Evolutionary conservation across 2,329 filamentous ascomycete species (phyloP), one percentile per base, ranked within the genome.

Genomic region (Parastagonospora nodorum): DNA sequence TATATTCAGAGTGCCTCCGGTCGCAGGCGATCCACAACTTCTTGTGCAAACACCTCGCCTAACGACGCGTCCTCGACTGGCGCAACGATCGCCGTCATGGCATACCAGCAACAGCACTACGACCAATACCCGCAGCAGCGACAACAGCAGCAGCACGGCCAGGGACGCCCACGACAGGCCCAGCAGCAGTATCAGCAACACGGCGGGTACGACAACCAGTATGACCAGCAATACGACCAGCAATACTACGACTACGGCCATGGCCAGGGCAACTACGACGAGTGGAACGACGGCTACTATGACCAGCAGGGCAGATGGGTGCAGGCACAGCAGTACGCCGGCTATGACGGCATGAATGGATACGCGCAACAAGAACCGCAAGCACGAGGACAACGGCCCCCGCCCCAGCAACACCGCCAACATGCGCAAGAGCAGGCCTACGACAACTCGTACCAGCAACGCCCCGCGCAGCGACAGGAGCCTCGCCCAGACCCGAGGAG

Each of bases 71-170:
- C 43, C 33, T 53, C 56, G 51, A 56, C 19, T 24, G 19, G 19
- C 19, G 19, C 19, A 24, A 24, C 19, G 54, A 57, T 52, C 43
- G 51, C 57, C 60, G 53, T 51, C 50, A 76, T 76, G 74, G 74
- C 74, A 19, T 74, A 76, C 60, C 72, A 74, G 55, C 71, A 75
- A 55, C 71, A 75, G 55, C 69, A 69, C 44, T 61, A 72, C 56
- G 61, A 66, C 48, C 57, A 64, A 28, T 72, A 73, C 52, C 59
- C 68, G 42, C 71, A 69, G 49, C 61, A 66, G 49, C 72, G 64
- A 46, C 64, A 63, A 44, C 66, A 68, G 40, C 69, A 69, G 31
- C 69, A 73, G 51, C 65, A 72, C 51, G 56, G 69, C 38, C 66
- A 72, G 38, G 47, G 43, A 19, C 42, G 48, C 12, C 41, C 51